phyloP scores from a whole-genome alignment of 345 rosid species.

The Geranium brycei region DNA sequence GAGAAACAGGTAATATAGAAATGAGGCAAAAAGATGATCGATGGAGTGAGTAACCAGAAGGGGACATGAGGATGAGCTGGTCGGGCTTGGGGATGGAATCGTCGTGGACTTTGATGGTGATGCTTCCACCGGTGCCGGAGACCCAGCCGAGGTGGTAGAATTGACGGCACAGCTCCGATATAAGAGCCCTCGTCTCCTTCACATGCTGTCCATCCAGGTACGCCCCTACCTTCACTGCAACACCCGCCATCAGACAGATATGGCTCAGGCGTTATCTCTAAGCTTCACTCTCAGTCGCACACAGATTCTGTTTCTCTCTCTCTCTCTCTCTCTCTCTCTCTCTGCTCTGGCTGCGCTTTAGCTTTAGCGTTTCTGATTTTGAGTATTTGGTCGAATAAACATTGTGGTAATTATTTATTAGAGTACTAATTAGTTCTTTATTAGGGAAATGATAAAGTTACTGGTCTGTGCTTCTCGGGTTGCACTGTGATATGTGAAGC shows the following conservation, averaged over 20 bases:
- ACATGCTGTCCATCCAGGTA: conserved; percentile 50
- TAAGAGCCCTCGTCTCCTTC: conserved; percentile 46
- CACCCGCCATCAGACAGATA: neutral
- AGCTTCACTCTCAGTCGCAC: neutral
- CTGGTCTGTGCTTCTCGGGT: too few relatives aligned
- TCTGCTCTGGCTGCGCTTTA: too few relatives aligned
- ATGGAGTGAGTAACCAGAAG: conserved; percentile 48
- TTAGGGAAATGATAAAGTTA: too few relatives aligned
- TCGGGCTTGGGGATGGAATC: conserved; percentile 50
- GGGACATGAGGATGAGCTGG: conserved; percentile 89
- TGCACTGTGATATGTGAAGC: too few relatives aligned
- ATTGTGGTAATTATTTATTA: too few relatives aligned
- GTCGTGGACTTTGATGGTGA: conserved; percentile 73
- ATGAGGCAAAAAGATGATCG: neutral
- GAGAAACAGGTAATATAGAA: neutral
- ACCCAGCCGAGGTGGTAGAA: conserved; percentile 93
- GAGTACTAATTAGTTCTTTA: too few relatives aligned
- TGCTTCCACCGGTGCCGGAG: conserved; percentile 88
- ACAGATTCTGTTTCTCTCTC: neutral
- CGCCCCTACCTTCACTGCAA: conserved; percentile 27
- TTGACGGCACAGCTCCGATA: conserved; percentile 76
- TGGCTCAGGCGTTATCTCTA: neutral
- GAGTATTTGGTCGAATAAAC: neutral
- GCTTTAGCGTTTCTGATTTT: neutral
- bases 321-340: neutral